phyloP scores from a whole-genome alignment of 306 rosid species.

The Pyrus pyrifolia region DNA sequence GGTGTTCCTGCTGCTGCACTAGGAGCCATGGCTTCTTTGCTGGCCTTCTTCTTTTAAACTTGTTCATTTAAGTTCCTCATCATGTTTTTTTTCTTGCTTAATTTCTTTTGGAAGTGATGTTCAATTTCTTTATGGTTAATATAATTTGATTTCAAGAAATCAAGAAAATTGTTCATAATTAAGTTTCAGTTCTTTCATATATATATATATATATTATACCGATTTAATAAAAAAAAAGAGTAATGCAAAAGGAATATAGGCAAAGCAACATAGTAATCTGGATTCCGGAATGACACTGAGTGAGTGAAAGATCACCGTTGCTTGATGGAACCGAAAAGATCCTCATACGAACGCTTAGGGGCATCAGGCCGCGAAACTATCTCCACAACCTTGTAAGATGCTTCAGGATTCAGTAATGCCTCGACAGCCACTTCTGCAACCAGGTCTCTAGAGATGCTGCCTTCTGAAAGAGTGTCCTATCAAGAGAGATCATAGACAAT shows the following conservation, averaged over 20 bases:
- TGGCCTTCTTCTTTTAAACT: slow-evolving; percentile 40
- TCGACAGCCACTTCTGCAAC: slow-evolving; percentile 93
- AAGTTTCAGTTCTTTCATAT: background rate
- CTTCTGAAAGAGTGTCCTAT: slow-evolving; percentile 80
- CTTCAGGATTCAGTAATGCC: slow-evolving; percentile 70
- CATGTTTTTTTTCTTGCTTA: background rate
- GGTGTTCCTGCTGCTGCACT: slow-evolving; percentile 28
- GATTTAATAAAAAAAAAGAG: too few relatives aligned
- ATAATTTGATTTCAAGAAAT: background rate
- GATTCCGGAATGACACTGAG: background rate
- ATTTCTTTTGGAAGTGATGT: background rate
- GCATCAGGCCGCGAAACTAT: slow-evolving; percentile 67
- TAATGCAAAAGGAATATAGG: background rate
- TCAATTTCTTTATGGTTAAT: slow-evolving; percentile 4
- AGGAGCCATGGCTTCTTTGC: slow-evolving; percentile 30
- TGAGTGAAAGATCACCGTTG: slow-evolving; percentile 29
- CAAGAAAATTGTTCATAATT: background rate
- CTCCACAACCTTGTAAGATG: slow-evolving; percentile 90
- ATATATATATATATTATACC: too few relatives aligned
- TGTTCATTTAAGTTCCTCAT: background rate
- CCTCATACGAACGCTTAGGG: slow-evolving; percentile 60
- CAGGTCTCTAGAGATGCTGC: slow-evolving; percentile 82
- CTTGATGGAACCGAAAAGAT: slow-evolving; percentile 78
- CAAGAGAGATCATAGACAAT: background rate
- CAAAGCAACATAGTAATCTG: slow-evolving; percentile 1